Percentiles rank a stretch among this genome's conserved stretches.
Conservation (phyloP, 768 basidiomycete species). For the Suillus hirtellus region DNA sequence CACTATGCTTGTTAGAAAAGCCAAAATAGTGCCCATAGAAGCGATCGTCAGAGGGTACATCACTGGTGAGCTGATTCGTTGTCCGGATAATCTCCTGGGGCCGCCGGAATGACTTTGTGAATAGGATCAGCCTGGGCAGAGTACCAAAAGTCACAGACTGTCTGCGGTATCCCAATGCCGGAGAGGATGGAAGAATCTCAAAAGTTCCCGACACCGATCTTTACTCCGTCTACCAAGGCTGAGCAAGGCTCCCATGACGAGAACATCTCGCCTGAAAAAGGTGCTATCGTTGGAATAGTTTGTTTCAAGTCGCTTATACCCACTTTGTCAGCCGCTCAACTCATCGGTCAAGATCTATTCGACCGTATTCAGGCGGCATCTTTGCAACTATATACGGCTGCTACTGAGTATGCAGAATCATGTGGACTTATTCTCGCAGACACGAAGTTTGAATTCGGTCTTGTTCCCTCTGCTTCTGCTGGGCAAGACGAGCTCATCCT, state of each 20-base stretch:
- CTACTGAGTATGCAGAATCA: conserved; percentile 69
- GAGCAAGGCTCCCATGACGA: conserved; percentile 94
- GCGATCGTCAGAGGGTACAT: conserved; percentile 96
- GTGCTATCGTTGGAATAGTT: conserved; percentile 35
- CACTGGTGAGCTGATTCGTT: conserved; percentile 60
- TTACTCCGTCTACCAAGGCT: conserved; percentile 97
- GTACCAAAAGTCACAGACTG: conserved; percentile 84
- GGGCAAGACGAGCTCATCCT: conserved; percentile 64
- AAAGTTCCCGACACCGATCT: conserved; percentile 77
- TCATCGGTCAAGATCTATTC: conserved; percentile 70
- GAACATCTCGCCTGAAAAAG: conserved; percentile 86
- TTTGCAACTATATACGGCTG: conserved; percentile 68
- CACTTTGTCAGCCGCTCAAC: conserved; percentile 31
- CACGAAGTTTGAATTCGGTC: conserved; percentile 98
- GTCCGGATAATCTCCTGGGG: not conserved
- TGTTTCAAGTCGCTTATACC: conserved; percentile 6
- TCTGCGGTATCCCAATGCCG: conserved; percentile 82
- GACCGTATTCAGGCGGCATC: conserved; percentile 58
- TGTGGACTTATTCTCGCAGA: conserved; percentile 93
- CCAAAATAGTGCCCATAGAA: conserved; percentile 87
- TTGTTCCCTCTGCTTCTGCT: conserved; percentile 46
- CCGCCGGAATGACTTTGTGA: not conserved
- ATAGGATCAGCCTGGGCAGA: conserved; percentile 95
- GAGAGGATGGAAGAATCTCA: conserved; percentile 81
- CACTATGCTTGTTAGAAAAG: conserved; percentile 89